phyloP scores from a whole-genome alignment of 371 early-diverging fungal species.

The Mortierella sp. region DNA sequence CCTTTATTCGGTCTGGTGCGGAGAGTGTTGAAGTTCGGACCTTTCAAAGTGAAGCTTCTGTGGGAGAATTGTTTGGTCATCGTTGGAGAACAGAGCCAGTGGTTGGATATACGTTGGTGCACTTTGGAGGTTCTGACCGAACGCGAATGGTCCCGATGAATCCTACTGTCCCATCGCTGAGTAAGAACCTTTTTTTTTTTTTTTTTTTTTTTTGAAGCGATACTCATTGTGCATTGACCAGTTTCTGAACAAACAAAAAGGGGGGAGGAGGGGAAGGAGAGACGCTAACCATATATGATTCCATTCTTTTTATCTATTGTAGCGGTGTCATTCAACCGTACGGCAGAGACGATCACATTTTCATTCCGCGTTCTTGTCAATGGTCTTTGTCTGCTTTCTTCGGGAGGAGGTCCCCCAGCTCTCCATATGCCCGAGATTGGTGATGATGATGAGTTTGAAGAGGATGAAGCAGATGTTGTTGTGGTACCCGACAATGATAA shows the following conservation, averaged over 20 bases:
- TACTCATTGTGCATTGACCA: background rate
- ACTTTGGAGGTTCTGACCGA: constrained; percentile 47
- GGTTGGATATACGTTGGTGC: constrained; percentile 46
- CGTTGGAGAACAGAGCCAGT: constrained; percentile 49
- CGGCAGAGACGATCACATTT: constrained; percentile 29
- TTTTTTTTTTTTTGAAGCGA: background rate
- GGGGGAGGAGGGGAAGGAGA: too few species aligned
- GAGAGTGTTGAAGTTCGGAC: constrained; percentile 34
- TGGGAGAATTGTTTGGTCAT: constrained; percentile 48
- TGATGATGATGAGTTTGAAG: constrained; percentile 39
- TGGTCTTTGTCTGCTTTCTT: constrained; percentile 23
- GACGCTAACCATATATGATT: background rate
- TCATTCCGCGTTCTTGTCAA: constrained; percentile 36
- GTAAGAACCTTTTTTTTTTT: too few species aligned
- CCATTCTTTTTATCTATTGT: background rate
- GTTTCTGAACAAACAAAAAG: background rate
- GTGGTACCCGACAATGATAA: background rate
- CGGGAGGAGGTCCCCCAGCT: constrained; percentile 47
- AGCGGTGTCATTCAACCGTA: constrained; percentile 42
- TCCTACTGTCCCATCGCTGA: constrained; percentile 43
- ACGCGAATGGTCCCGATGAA: constrained; percentile 53
- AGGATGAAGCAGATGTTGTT: constrained; percentile 11
- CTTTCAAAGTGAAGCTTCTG: constrained; percentile 46
- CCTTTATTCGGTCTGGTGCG: background rate
- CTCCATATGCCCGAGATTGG: constrained; percentile 51